These are phyloP conservation scores for Rhizopus stolonifer DNA, from an alignment of 371 early-diverging fungal species.

Conservation along the genomic window DNA sequence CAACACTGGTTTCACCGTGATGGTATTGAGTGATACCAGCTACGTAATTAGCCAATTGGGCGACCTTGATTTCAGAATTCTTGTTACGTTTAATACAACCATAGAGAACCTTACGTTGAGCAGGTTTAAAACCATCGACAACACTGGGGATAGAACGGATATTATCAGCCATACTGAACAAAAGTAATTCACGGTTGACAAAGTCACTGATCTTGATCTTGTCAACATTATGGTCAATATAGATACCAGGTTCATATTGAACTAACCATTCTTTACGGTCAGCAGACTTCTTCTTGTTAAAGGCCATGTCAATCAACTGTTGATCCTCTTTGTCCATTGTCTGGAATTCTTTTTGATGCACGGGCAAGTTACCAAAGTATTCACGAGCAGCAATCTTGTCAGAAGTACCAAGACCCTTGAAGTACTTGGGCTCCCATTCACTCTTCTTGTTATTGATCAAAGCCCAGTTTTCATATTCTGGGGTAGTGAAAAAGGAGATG, in stretches of 20 bases:
- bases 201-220: conserved; percentile 93
- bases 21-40: conserved; percentile 96
- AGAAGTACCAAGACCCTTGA: conserved; percentile 99
- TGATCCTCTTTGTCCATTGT: conserved; percentile 70
- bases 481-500: conserved; percentile 92
- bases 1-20: conserved; percentile 95
- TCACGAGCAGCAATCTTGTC: conserved; percentile 91
- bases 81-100: conserved; percentile 90
- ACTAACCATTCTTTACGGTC: conserved; percentile 98
- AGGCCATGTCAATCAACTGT: conserved; percentile 94
- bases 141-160: conserved; percentile 97
- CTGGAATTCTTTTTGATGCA: conserved; percentile 90
- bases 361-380: conserved; percentile 86
- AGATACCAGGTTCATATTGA: conserved; percentile 90
- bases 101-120: conserved; percentile 98
- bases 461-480: conserved; percentile 96
- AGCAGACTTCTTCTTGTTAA: conserved; percentile 96
- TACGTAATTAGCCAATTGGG: conserved; percentile 95
- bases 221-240: conserved; percentile 83
- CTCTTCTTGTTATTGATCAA: conserved; percentile 60
- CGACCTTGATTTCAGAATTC: conserved; percentile 91
- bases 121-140: conserved; percentile 99
- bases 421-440: conserved; percentile 94
- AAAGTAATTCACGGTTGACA: conserved; percentile 97
- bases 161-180: conserved; percentile 98